Evolutionary conservation across 2,329 filamentous ascomycete genomes (phyloP), one percentile per base, ranked within the genome.

Genomic region (Colletotrichum cordylinicola): DNA sequence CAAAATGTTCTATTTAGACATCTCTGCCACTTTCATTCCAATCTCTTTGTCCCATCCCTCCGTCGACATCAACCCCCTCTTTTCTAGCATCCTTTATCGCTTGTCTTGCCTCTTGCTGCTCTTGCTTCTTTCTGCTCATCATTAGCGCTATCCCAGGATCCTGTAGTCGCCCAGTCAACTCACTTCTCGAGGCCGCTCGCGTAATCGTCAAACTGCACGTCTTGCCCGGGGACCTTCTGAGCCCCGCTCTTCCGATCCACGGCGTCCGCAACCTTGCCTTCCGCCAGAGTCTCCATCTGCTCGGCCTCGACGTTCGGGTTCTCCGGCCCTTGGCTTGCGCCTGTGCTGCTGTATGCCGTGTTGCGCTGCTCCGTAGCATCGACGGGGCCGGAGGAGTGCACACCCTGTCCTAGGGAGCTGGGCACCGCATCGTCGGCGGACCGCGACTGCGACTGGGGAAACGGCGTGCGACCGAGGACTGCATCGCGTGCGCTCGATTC

Each of bases 221-320:
- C 74, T 12, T 79, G 70, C 6, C 78, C 79, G 4, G 78, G 78
- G 5, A 66, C 77, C 58, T 65, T 75, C 70, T 80, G 79, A 27
- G 72, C 76, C 9, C 79, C 79, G 60, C 75, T 80, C 78, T 80
- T 80, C 29, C 76, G 75, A 31, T 78, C 74, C 5, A 80, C 79
- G 0, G 79, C 79, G 16, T 80, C 77, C 35, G 79, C 79, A n/a
- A 80, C 79, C 70, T 80, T 75, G 27, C 79, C 79, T 76, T 80
- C 79, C 27, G 70, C 73, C 15, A 80, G 24, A 18, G 79, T 80
- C 31, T 77, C 79, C 62, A 80, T 64, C 70, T 80, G 79, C 65
- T 80, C 79, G 7, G 79, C 79, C 24, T 80, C 70, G 12, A 79
- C 79, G 29, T 80, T 80, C 18, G 75, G 68, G 65, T 80, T 80